These are phyloP conservation scores for Cucumis sativus DNA, from an alignment of 306 rosid species.

Conservation along the genomic window Cucumber_9930_V3 NC_026658.2:18729001-18729500, in stretches of 20 bases:
- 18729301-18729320: neutral
- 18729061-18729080: conserved; percentile 87
- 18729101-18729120: conserved; percentile 87
- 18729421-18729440: neutral
- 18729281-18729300: neutral
- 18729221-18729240: neutral
- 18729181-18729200: neutral
- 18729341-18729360: neutral
- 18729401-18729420: neutral
- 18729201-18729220: neutral
- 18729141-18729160: conserved; percentile 98
- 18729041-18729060: conserved; percentile 96
- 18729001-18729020: conserved; percentile 67
- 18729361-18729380: neutral
- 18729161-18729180: conserved; percentile 20
- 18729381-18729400: neutral
- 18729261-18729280: neutral
- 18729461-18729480: neutral
- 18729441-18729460: neutral
- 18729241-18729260: neutral
- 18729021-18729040: conserved; percentile 85
- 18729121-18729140: conserved; percentile 97
- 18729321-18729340: neutral
- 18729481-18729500: neutral
- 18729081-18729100: conserved; percentile 74